Percentiles rank a stretch among this genome's conserved stretches.
Conservation (phyloP, 768 basidiomycete species). For the Suillus sp. region DNA sequence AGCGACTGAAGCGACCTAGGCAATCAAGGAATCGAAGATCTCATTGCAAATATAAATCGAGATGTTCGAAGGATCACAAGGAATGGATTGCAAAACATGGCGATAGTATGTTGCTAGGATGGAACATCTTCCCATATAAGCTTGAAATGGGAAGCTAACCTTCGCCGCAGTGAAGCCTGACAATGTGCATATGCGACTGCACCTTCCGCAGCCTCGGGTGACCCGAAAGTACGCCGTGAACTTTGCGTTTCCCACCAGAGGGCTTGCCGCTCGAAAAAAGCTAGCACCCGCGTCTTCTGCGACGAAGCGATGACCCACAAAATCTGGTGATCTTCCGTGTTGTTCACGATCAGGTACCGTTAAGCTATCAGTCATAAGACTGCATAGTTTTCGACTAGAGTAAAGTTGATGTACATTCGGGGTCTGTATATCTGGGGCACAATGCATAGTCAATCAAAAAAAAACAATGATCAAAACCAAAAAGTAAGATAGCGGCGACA, state of each 20-base stretch:
- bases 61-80: no score
- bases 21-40: no score
- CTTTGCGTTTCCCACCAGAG: slow-evolving; percentile 20
- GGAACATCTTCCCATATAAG: not conserved
- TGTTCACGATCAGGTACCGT: not conserved
- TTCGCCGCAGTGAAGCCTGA: slow-evolving; percentile 7
- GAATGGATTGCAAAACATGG: no score
- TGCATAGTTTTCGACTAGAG: not conserved
- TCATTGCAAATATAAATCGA: no score
- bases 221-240: not conserved
- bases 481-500: not conserved
- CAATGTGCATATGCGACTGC: slow-evolving; percentile 13
- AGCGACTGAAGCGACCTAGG: no score
- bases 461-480: not conserved
- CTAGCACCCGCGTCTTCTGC: not conserved
- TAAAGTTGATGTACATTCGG: not conserved
- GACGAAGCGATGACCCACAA: not conserved
- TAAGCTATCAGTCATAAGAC: not conserved
- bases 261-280: slow-evolving; percentile 20
- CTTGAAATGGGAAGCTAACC: not conserved
- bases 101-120: not conserved
- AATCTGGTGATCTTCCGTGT: not conserved
- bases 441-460: not conserved
- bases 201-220: slow-evolving; percentile 1
- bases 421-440: not conserved